Evolutionary conservation across 768 basidiomycete genomes (phyloP).

Genomic region (Termitomyces eurrhizus): DNA sequence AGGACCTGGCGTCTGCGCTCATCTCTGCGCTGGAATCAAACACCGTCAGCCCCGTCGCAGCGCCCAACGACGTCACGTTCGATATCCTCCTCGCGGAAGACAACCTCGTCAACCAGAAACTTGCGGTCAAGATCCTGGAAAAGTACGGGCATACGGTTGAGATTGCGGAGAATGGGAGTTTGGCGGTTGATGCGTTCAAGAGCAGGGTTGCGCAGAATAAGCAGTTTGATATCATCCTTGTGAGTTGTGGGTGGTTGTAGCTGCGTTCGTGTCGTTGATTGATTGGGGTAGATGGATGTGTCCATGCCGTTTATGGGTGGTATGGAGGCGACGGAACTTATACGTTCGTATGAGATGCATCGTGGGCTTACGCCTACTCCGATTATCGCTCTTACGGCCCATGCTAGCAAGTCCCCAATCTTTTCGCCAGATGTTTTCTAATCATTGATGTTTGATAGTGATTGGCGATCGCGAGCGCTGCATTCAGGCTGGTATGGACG

Average conservation of each 20-base stretch:
- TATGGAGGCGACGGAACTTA: constrained; percentile 94
- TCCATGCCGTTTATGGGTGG: constrained; percentile 99
- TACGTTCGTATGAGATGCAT: constrained; percentile 78
- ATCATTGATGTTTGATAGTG: constrained; percentile 45
- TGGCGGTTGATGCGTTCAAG: constrained; percentile 92
- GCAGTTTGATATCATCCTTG: constrained; percentile 90
- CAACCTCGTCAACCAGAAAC: constrained; percentile 92
- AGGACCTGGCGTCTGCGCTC: constrained; percentile 89
- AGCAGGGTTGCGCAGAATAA: constrained; percentile 61
- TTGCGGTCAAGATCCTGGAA: constrained; percentile 95
- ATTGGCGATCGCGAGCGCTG: constrained; percentile 64
- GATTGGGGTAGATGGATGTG: constrained; percentile 77
- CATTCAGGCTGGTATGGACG: constrained; percentile 57
- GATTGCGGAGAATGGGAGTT: constrained; percentile 94
- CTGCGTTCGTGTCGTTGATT: too few relatives aligned
- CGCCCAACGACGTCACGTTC: constrained; percentile 81
- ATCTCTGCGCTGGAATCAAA: constrained; percentile 94
- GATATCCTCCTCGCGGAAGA: constrained; percentile 97
- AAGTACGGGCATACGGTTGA: constrained; percentile 94
- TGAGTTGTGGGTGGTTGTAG: constrained; percentile 32
- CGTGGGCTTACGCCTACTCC: constrained; percentile 65
- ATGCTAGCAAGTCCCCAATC: constrained; percentile 70
- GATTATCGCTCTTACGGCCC: constrained; percentile 95
- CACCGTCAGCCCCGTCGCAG: constrained; percentile 84
- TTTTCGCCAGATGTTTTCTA: background rate